phyloP scores from a whole-genome alignment of 225 moss, liverwort and hornwort genomes.

The Rhytidiadelphus loreus region DNA sequence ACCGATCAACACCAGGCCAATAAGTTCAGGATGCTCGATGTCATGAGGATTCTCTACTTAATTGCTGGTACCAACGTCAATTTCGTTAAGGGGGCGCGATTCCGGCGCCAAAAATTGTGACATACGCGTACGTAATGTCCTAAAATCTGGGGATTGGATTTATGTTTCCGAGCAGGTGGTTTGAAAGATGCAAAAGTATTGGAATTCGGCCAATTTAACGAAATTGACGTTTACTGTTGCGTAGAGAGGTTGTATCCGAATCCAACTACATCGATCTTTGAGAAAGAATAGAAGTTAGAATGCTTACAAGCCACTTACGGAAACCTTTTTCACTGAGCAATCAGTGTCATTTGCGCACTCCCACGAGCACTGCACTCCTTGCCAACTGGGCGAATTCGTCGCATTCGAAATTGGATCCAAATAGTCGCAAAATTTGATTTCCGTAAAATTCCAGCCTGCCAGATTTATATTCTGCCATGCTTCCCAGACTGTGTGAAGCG shows the following conservation, averaged over 20 bases:
- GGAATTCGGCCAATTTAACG: too few species aligned
- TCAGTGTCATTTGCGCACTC: not conserved
- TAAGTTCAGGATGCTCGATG: not conserved
- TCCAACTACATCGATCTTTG: not conserved
- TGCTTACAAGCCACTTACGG: not conserved
- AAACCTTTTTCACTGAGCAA: not conserved
- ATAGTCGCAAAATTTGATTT: not conserved
- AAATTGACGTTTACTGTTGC: not conserved
- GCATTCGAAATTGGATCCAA: not conserved
- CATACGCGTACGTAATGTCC: too few species aligned
- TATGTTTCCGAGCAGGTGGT: too few species aligned
- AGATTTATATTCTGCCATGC: not conserved
- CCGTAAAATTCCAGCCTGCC: not conserved
- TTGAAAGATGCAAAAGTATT: too few species aligned
- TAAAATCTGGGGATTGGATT: too few species aligned
- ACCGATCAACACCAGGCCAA: not conserved
- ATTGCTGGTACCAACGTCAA: too few species aligned
- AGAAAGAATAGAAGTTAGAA: not conserved
- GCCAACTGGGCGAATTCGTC: not conserved
- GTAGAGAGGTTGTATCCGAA: not conserved
- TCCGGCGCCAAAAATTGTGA: too few species aligned
- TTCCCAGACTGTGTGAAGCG: not conserved
- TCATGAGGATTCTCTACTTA: not conserved
- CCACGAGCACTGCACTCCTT: not conserved
- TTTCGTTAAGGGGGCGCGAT: too few species aligned